Evolutionary conservation across 805 yeast species (phyloP), one percentile per base, ranked within the genome.

Genomic region (Kodamaea leandrae): DNA sequence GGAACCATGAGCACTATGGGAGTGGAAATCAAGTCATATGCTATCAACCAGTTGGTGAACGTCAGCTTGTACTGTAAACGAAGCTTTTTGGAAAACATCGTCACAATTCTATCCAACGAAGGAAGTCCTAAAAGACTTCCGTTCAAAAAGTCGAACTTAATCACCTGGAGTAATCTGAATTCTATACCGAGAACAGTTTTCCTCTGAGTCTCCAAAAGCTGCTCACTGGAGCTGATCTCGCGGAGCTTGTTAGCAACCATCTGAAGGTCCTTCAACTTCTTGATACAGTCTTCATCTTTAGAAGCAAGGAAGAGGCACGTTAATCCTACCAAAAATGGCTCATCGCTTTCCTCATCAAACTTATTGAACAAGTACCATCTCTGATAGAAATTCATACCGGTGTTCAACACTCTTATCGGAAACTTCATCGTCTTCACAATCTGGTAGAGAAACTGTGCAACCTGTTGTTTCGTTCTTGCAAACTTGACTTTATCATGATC

Each of bases 211-310:
- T 84, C 91, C 6, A 75, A 44, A 9, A 36, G 15, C 6, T 54
- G 40, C 8, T 36, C 45, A 29, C 44, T 24, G 44, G 39, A 26
- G 43, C 36, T 43, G 28, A 57, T 50, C 38, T 61, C 65, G 50
- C 68, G 55, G n/a, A 61, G 49, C 50, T 57, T 66, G 53, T 72
- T 68, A 24, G 76, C 76, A 12, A 72, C 77, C 3, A 62, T 58
- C 33, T 82, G 73, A 9, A 88, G 71, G 33, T 84, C 86, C 39
- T 78, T 70, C 12, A 83, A 58, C 50, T 84, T 84, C 57, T 87
- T 88, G 30, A 88, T 82, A 30, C 89, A 86, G 54, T 89, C 96
- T 54, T 86, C 95, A 48, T 81, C 79, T 58, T 89, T 87, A 32
- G 82, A 68, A 2, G 96, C 84, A 12, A 86, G 65, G 43, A 85